Conservation (phyloP, 306 rosid species). For the Malus asiatica region DNA sequence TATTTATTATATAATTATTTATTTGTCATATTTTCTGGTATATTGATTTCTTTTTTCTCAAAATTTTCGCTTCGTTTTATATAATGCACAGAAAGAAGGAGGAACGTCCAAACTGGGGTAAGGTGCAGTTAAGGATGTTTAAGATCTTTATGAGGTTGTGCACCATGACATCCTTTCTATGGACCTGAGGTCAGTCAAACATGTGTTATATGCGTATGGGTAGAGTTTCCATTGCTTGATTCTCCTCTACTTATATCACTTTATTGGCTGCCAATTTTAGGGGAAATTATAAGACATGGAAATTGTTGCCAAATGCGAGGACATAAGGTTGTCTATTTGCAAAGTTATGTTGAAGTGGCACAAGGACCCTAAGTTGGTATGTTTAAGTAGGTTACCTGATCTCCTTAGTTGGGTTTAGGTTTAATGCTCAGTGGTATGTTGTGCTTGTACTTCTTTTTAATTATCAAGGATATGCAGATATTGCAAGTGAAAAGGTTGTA, state of each 20-base stretch:
- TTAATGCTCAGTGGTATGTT: no score
- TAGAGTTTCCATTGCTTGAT: not conserved
- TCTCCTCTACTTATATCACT: not conserved
- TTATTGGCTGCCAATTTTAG: conserved; percentile 29
- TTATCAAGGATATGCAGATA: no score
- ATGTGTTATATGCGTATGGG: not conserved
- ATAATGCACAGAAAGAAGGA: conserved; percentile 52
- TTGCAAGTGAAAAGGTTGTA: no score
- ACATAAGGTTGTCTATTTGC: conserved; percentile 67
- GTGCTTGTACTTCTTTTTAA: no score
- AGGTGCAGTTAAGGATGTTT: conserved; percentile 84
- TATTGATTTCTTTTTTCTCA: not conserved
- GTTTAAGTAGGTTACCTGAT: conserved; percentile 7
- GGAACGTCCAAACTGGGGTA: conserved; percentile 51
- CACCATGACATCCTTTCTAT: conserved; percentile 53
- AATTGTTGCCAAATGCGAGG: conserved; percentile 54
- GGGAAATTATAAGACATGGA: conserved; percentile 67
- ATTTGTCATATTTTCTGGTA: not conserved
- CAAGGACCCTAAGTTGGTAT: conserved; percentile 57
- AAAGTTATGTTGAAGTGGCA: conserved; percentile 69
- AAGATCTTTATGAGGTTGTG: conserved; percentile 88
- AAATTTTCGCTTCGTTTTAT: conserved; percentile 7
- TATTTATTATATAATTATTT: not conserved
- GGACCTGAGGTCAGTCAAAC: conserved; percentile 58
- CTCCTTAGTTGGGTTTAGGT: not conserved